These are phyloP conservation scores for Reutealis trisperma DNA, from an alignment of 345 rosid species.

Conservation along the genomic window DNA sequence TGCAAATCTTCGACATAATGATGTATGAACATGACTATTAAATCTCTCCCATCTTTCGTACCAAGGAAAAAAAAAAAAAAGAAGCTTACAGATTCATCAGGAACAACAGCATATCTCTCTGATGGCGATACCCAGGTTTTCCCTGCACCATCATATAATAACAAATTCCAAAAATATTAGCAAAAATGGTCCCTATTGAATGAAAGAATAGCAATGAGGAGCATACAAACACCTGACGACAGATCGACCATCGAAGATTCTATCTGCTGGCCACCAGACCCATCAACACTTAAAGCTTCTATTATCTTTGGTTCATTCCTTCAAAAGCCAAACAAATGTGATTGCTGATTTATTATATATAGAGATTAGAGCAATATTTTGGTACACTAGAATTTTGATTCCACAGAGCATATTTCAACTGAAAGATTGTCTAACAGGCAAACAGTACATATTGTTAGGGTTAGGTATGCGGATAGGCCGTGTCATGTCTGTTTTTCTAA, in stretches of 20 bases:
- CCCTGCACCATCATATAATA: constrained; percentile 43
- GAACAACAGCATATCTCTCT: constrained; percentile 94
- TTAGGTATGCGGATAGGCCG: no score
- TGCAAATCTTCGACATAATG: not conserved
- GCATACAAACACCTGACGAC: constrained; percentile 56
- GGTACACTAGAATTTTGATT: not conserved
- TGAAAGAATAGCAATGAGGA: not conserved
- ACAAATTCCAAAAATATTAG: not conserved
- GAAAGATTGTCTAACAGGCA: not conserved
- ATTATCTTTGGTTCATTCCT: constrained; percentile 80
- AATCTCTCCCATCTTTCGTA: not conserved
- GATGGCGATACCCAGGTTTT: constrained; percentile 84
- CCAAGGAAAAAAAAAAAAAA: not conserved
- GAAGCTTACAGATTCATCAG: constrained; percentile 71
- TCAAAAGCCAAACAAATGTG: not conserved
- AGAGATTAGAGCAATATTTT: constrained; percentile 11
- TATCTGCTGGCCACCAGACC: constrained; percentile 73
- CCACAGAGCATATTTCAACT: not conserved
- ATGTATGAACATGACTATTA: not conserved
- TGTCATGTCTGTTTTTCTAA: no score
- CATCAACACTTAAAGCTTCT: constrained; percentile 76
- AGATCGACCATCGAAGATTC: constrained; percentile 65
- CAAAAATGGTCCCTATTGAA: not conserved
- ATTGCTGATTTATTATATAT: not conserved
- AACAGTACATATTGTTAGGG: no score